Base-by-base conservation (phyloP, 306 rosid species). In the Glycine soja region DNA sequence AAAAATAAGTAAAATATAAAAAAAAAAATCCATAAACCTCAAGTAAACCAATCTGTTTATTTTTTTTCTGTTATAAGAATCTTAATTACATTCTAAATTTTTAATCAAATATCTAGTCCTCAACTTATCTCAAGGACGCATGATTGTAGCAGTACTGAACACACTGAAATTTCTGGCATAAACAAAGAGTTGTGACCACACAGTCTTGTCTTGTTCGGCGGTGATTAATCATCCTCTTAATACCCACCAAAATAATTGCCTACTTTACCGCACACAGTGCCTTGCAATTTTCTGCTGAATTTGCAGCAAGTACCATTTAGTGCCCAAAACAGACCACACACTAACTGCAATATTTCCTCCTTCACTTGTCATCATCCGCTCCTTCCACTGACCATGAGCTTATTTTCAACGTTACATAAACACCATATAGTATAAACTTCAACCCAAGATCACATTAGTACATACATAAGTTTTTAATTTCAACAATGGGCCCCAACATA, bases 181-280 rank as follows among this genome's bases (percentile, higher is more conserved):
- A 38, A 4, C 40, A 36, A 38, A 30, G 9, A 30, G 9, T 4
- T 62, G 69, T 11, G 16, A 12, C 45, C 69, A 62, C 69, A 62
- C 43, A 10, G 40, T 61, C 45, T 32, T 62, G 43, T 62, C 69
- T 62, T 32, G 69, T 62, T 62, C 12, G 46, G 19, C 50, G 18
- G 48, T 30, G 68, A 74, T 65, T 47, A 65, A 64, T 73, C 11
- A 51, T 68, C 74, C 2, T 45, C 59, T 38, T 72, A 24, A 40
- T 8, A 42, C 62, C 83, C 13, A 34, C 71, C 57, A 40, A 18
- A 72, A 63, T 81, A 73, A 73, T 73, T 63, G 54, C 80, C 46
- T 42, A 42, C 80, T 63, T 71, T 72, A 32, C 16, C 64, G 6
- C 58, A 24, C 69, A 54, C 3, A 80, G 12, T 48, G 65, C 13